Base-by-base conservation (phyloP, 2,329 filamentous ascomycete species). In the Ilyonectria robusta region DNA sequence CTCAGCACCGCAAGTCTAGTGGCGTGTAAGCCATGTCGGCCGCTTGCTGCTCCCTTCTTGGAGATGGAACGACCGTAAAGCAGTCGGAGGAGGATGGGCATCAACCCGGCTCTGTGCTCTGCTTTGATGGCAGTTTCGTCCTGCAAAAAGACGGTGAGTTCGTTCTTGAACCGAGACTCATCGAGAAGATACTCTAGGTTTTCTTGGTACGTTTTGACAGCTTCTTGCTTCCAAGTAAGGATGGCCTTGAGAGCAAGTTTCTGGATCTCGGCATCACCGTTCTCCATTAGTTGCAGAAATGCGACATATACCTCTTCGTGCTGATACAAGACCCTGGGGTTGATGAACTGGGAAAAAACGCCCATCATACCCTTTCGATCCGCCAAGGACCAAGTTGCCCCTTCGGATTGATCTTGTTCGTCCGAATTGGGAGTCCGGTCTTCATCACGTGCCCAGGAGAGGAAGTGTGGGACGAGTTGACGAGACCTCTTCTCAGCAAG, bases 231-330 rank as follows among this genome's bases (percentile, higher is more conserved):
- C 95, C 96, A 99, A 0, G 94, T 89, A 59, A 98, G 85, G 8
- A 99, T 88, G 9, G 92, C 93, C 78, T 94, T 95, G 40, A 99
- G 85, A 0, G 94, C 91, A 51, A 92, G 89, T 72, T 92, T 95
- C 79, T 99, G 96, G 17, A 97, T 89, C 72, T 98, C 95, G 4
- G 91, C 87, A 77, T 99, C 96, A 74, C 96, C 96, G 77, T 98
- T 97, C 48, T 91, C 89, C 71, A 98, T 85, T 23, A 98, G 86
- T 35, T 87, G 85, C 19, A 98, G 83, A 26, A 98, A 84, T 17
- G 93, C 90, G 8, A 88, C 82, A 74, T 95, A 93, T 0, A 97
- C 95, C 62, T 94, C 91, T 10, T 89, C 85, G 35, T 92, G 88
- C 75, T 90, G 92, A 80, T 91, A 98, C 4, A 99, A 84, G 1